Evolutionary conservation across 2,329 filamentous ascomycete genomes (phyloP), one percentile per base, ranked within the genome.

Genomic region (Coccinonectria pachysandricola): DNA sequence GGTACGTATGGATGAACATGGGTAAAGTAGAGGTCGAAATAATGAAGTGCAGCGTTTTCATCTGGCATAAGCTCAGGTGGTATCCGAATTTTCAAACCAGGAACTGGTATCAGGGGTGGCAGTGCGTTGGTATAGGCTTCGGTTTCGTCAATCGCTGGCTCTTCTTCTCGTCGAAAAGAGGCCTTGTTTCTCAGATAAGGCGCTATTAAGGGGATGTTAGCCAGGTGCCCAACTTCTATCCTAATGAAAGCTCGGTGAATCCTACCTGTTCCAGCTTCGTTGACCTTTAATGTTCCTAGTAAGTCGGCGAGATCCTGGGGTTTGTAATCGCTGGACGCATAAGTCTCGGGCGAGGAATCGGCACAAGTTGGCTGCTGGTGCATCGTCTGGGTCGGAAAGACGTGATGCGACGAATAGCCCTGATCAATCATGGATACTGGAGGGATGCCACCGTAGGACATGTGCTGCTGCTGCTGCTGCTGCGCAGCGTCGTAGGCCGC

Each of bases 1-100:
- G 88, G 88, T 2, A 92, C 77, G 43, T 94, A 96, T 0, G 87
- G 87, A 46, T 96, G 91, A 16, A 95, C 81, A 41, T 95, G 78
- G 17, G 68, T 64, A 53, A 96, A 96, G 52, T 85, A 96, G 21
- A 93, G 79, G 19, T 91, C 76, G 50, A 96, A 93, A 49, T 91
- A 93, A 18, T 81, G 71, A 48, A 86, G 61, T 4, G 79, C 78
- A 18, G 83, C 83, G 22, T 84, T 77, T 16, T 95, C 85, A 15
- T 79, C 71, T 1, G 88, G 88, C 86, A 96, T 94, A 46, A 96
- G 69, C 45, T 92, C 86, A 0, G 81, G 83, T 1, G 88, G 91
- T 35, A 96, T 94, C 18, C 85, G 75, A 32, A 94, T 79, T 32
- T 80, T 86, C 12, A 76, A 66, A 25, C 85, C 85, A 6, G 82